These are phyloP conservation scores for Ophiostoma tasmaniense DNA, from an alignment of 2,329 filamentous ascomycete genomes.

Conservation along the genomic window DNA sequence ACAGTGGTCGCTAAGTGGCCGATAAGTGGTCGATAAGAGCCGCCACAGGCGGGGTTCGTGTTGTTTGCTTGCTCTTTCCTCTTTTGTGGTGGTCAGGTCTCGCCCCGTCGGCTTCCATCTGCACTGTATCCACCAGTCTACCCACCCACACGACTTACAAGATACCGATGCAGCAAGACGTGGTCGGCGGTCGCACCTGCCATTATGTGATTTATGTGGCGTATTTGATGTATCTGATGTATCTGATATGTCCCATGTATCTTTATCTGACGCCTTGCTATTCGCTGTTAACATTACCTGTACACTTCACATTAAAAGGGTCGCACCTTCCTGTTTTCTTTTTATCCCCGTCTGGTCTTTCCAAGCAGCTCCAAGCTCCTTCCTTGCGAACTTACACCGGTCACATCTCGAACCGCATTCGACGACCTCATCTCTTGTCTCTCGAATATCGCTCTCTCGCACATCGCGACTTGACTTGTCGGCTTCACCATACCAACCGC, in stretches of 20 bases:
- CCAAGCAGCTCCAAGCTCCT: background rate
- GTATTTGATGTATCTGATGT: background rate
- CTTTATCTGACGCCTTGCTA: background rate
- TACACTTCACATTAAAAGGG: background rate
- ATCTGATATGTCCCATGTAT: background rate
- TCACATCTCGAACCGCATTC: background rate
- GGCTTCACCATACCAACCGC: too few species aligned
- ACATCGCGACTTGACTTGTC: too few species aligned
- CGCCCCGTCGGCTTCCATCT: background rate
- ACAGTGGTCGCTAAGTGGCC: background rate
- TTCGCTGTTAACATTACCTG: background rate
- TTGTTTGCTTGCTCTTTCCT: background rate
- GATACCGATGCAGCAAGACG: background rate
- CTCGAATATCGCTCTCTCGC: background rate
- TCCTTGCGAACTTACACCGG: background rate
- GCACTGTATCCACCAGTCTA: background rate
- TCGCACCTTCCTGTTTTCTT: background rate
- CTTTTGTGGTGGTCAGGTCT: background rate
- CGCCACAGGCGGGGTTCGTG: constrained; percentile 1
- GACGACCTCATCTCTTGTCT: background rate
- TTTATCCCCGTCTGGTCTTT: background rate
- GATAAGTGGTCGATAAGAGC: background rate
- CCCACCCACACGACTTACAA: background rate
- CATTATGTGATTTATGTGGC: background rate
- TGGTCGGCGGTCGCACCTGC: background rate